Evolutionary conservation across 2,329 filamentous ascomycete species (phyloP), one percentile per base, ranked within the genome.

Genomic region (Diaporthe citri): DNA sequence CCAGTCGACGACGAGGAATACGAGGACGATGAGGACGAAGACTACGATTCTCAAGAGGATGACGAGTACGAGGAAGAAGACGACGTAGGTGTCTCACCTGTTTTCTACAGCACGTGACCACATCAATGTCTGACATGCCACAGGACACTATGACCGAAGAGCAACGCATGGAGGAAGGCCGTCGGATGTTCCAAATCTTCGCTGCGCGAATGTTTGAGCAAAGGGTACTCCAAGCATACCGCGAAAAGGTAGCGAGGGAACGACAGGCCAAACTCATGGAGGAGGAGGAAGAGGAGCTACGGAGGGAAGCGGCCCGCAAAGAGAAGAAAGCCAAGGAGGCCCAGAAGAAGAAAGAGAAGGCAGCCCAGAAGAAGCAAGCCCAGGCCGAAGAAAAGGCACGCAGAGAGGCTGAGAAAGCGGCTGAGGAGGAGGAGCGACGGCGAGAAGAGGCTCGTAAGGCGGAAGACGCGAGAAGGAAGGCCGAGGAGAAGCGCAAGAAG

Each of bases 131-230:
- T 74, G 56, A 76, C 52, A 57, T 70, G 15, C 85, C 92, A 90
- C 85, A 98, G 96, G 96, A 97, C 82, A 92, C 93, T 78, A 97
- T 98, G 95, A 98, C 95, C 70, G 96, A 98, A 87, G 95, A 98
- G 86, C 96, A 98, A 87, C 94, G 97, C 76, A 98, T 99, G 97
- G 96, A 98, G 83, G 97, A 99, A 87, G 97, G 97, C 76, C 92
- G 97, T 74, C 91, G 96, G 79, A 99, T 99, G 97, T 99, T 99
- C 83, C 97, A 99, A 84, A 98, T 99, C 83, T 99, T 99, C 84
- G 97, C 97, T 76, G 97, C 97, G 74, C 93, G 97, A 77, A 99
- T 99, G 97, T 99, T 99, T 84, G 97, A 99, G 86, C 97, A 99
- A 84, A 91, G 97, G 77, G 97, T 99, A 31, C 89, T 99, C 75